Evolutionary conservation across 495 filamentous ascomycete genomes (phyloP), one percentile per base, ranked within the genome.

Genomic region (Penicillium odoratum): DNA sequence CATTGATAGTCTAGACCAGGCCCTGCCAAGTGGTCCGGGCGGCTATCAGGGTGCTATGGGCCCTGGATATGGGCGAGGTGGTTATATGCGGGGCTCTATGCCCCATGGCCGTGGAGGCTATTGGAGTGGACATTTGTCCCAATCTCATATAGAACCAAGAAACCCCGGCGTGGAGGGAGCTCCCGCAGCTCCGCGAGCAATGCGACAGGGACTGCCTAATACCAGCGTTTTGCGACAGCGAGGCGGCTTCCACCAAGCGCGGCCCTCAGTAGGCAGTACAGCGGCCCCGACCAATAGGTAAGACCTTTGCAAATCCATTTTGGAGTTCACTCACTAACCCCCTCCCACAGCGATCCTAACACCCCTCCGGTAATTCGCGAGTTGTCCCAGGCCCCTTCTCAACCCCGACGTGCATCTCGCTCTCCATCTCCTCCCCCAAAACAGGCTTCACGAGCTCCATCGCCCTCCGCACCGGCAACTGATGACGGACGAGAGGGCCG

Each of bases 161-260:
- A 84, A 83, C 11, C 74, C 79, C 40, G 86, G 86, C n/a, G 86
- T 89, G 45, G 84, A 81, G 70, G 86, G 86, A 71, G 94, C 94
- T 28, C 94, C 94, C 30, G 94, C 88, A 51, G 94, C 91, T 1
- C 94, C 94, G 3, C 92, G 94, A 72, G 94, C 95, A 16, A 92
- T 98, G 86, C 78, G 95, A 59, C 85, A 93, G 65, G 92, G 93
- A 16, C 80, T 87, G 21, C 87, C 89, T 51, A 93, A 92, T 71
- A 90, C 87, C 45, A 87, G 86, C 69, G 81, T 85, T 0, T 52
- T 74, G 1, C 73, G 77, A 7, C 72, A 78, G n/a, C 68, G 77
- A n/a, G 64, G 63, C 15, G 64, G 63, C 15, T 71, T 74, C 54
- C 72, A 74, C 10, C 63, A 68, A 8, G 63, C 61, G 15, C 69